These are phyloP conservation scores for Daldinia childiae DNA, from an alignment of 495 filamentous ascomycete genomes.

Conservation along the genomic window DNA sequence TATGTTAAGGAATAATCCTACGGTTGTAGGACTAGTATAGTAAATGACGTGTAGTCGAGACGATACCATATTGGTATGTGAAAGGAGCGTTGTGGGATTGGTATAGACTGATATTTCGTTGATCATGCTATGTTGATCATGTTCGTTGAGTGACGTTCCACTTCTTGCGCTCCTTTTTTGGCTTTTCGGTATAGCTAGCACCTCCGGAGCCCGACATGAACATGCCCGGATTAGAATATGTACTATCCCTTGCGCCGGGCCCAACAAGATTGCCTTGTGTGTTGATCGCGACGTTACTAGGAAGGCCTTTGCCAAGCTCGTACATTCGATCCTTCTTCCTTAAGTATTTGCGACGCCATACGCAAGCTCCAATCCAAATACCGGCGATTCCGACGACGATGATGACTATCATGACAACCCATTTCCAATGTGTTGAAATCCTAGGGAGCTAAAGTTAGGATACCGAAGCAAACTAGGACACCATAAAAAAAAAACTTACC, in stretches of 20 bases:
- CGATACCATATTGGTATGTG: neutral
- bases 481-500: conserved; percentile 29
- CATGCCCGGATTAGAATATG: conserved; percentile 37
- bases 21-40: conserved; percentile 10
- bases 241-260: conserved; percentile 43
- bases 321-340: conserved; percentile 61
- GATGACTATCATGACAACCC: conserved; percentile 66
- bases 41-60: conserved; percentile 4
- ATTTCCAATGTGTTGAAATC: conserved; percentile 62
- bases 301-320: conserved; percentile 55
- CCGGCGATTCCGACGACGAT: conserved; percentile 60
- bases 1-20: conserved; percentile 35
- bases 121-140: conserved; percentile 29
- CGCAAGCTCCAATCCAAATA: conserved; percentile 63
- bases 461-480: neutral
- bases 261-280: conserved; percentile 48
- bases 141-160: conserved; percentile 52
- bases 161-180: conserved; percentile 54
- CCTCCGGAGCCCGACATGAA: conserved; percentile 46
- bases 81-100: conserved; percentile 26
- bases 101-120: conserved; percentile 1
- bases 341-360: conserved; percentile 62
- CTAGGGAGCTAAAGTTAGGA: conserved; percentile 44
- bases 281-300: conserved; percentile 44
- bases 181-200: conserved; percentile 37